Conservation (phyloP, 805 yeast genomes). For the Wickerhamomyces sydowiorum region DNA sequence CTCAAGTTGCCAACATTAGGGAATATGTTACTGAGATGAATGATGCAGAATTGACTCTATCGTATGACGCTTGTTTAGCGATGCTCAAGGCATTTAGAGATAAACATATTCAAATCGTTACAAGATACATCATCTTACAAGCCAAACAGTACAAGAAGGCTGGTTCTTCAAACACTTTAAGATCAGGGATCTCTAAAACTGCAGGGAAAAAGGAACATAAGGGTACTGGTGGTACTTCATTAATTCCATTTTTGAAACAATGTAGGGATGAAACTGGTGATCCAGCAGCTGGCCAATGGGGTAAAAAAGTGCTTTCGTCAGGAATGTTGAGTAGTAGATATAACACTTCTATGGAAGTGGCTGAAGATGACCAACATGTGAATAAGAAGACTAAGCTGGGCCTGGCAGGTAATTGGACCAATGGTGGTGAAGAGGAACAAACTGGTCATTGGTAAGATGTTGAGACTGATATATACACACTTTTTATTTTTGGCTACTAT, state of each 20-base stretch:
- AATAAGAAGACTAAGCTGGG: conserved; percentile 25
- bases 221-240: conserved; percentile 94
- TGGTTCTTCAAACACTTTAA: conserved; percentile 53
- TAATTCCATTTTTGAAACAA: conserved; percentile 88
- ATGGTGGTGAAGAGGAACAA: conserved; percentile 18
- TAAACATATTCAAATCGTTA: conserved; percentile 88
- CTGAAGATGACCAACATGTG: conserved; percentile 4
- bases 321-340: conserved; percentile 31
- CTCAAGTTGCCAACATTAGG: conserved; percentile 52
- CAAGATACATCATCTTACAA: conserved; percentile 79
- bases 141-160: conserved; percentile 50
- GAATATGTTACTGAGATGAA: conserved; percentile 51
- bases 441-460: conserved; percentile 27
- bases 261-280: conserved; percentile 96
- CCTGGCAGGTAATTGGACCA: conserved; percentile 27
- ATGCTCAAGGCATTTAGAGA: conserved; percentile 86
- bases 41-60: conserved; percentile 52
- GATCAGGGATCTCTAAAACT: conserved; percentile 54
- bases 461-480: background rate
- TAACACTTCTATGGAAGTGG: conserved; percentile 2
- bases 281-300: conserved; percentile 92
- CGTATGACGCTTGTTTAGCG: conserved; percentile 86
- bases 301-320: conserved; percentile 60
- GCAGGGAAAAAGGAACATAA: conserved; percentile 49
- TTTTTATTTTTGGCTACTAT: too few relatives aligned